Conservation (phyloP, 129 eudicot species). For the Deinandra increscens region DNA sequence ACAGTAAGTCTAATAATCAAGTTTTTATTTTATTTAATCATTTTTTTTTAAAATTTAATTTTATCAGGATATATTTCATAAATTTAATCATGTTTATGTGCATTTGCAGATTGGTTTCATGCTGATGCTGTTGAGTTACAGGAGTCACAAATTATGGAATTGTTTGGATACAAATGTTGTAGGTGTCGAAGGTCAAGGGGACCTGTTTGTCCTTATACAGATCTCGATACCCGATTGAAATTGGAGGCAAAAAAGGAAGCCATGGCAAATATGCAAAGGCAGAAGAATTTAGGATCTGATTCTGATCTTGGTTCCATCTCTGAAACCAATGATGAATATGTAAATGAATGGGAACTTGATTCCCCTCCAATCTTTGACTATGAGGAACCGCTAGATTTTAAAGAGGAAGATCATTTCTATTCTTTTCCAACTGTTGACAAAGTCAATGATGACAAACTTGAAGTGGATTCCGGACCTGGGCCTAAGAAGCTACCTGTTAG, state of each 20-base stretch:
- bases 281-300: conserved; percentile 29
- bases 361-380: conserved; percentile 24
- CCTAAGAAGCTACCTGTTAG: conserved; percentile 78
- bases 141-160: conserved; percentile 54
- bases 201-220: conserved; percentile 70
- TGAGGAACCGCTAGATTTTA: conserved; percentile 29
- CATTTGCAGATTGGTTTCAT: conserved; percentile 82
- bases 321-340: conserved; percentile 33
- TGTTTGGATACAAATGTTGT: conserved; percentile 79
- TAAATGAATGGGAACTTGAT: conserved; percentile 29
- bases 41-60: neutral
- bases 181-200: conserved; percentile 76
- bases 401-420: conserved; percentile 42
- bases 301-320: conserved; percentile 25
- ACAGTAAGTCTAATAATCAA: conserved; percentile 42
- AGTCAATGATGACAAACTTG: conserved; percentile 29
- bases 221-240: conserved; percentile 32
- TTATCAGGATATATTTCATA: neutral
- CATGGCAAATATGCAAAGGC: conserved; percentile 34
- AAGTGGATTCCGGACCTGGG: conserved; percentile 26
- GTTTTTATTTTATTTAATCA: too few relatives aligned
- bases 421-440: conserved; percentile 50
- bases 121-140: conserved; percentile 77
- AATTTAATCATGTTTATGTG: conserved; percentile 7
- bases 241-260: conserved; percentile 40